These are phyloP conservation scores for Anisodus acutangulus DNA, from an alignment of 257 asterid genomes.

Conservation along the genomic window DNA sequence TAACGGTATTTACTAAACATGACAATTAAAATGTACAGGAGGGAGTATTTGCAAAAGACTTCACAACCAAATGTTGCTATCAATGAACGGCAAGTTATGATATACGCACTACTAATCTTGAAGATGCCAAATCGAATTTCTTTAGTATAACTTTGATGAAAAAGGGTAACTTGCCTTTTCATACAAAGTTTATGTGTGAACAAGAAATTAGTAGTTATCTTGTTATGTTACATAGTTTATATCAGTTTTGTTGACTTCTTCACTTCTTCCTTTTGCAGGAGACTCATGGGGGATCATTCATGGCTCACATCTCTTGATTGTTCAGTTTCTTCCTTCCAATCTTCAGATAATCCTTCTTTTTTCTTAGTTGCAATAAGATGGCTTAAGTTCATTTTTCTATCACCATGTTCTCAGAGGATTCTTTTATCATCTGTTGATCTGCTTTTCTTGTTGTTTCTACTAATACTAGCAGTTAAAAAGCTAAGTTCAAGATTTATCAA, in stretches of 20 bases:
- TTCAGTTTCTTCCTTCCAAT: slow-evolving; percentile 44
- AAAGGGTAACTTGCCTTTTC: background rate
- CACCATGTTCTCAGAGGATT: slow-evolving; percentile 63
- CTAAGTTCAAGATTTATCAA: slow-evolving; percentile 33
- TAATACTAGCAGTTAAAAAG: slow-evolving; percentile 41
- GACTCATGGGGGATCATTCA: slow-evolving; percentile 37
- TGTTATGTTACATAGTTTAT: background rate
- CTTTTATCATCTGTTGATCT: slow-evolving; percentile 46
- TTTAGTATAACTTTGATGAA: background rate
- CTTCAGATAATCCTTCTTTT: slow-evolving; percentile 34
- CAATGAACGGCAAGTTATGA: background rate
- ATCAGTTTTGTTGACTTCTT: background rate
- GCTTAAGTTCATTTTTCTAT: slow-evolving; percentile 52
- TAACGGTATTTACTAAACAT: too few relatives aligned
- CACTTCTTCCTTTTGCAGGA: background rate
- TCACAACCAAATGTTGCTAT: background rate
- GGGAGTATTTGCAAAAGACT: background rate
- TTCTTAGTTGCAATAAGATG: slow-evolving; percentile 33
- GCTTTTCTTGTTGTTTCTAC: slow-evolving; percentile 43
- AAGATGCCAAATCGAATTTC: background rate
- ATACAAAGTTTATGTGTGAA: background rate
- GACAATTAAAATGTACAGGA: too few relatives aligned
- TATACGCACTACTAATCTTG: background rate
- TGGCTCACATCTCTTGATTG: slow-evolving; percentile 57
- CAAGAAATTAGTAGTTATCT: background rate